A percentile compares a stretch with the other conserved stretches of the same genome.
Conservation (phyloP, 2,329 filamentous ascomycete genomes). For the Ascochyta rabiei region DNA sequence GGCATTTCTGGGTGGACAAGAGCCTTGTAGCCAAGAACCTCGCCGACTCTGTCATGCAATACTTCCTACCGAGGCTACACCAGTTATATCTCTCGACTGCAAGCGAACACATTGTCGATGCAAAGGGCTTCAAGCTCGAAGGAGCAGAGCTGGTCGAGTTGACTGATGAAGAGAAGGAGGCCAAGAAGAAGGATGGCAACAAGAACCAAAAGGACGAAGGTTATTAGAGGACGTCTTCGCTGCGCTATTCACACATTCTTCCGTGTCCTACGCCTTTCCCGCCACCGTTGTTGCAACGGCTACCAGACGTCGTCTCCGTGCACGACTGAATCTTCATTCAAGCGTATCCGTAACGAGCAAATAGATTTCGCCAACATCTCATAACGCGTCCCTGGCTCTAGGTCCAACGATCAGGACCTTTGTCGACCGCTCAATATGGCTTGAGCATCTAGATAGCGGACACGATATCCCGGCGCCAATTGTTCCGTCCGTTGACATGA, state of each 20-base stretch:
- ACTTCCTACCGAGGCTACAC: conserved; percentile 44
- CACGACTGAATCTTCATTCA: too few relatives aligned
- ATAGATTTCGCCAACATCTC: too few relatives aligned
- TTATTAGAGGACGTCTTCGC: conserved; percentile 22
- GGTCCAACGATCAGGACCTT: too few relatives aligned
- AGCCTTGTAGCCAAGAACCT: conserved; percentile 39
- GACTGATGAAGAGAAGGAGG: conserved; percentile 39
- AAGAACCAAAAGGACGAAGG: conserved; percentile 48
- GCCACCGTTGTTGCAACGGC: neutral
- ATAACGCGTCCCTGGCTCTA: too few relatives aligned
- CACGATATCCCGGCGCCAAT: too few relatives aligned
- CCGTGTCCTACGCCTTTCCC: neutral
- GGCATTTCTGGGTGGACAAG: conserved; percentile 50
- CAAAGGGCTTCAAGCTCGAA: conserved; percentile 42
- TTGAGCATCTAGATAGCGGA: too few relatives aligned
- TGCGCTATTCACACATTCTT: neutral
- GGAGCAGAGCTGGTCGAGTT: conserved; percentile 43
- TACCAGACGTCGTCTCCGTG: too few relatives aligned
- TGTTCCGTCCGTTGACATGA: neutral
- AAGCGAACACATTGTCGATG: conserved; percentile 41
- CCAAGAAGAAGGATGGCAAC: conserved; percentile 22
- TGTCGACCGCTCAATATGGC: too few relatives aligned
- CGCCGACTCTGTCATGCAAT: conserved; percentile 46
- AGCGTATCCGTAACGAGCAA: too few relatives aligned
- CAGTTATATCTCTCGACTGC: conserved; percentile 38